phyloP scores from a whole-genome alignment of 257 asterid species.

The Verbascum thapsus region DNA sequence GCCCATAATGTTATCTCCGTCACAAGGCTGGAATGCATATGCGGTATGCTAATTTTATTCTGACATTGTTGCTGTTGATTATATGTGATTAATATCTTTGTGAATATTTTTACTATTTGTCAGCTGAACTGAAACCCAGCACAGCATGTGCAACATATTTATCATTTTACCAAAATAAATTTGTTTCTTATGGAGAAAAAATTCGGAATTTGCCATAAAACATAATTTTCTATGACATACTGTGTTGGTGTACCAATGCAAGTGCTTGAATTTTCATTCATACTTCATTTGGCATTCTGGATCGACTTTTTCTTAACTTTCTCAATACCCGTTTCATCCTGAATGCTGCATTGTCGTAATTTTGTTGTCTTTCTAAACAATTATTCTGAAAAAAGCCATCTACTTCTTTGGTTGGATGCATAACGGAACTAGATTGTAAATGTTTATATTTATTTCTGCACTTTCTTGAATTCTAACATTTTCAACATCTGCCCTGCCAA shows the following conservation, averaged over 20 bases:
- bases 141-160: background rate
- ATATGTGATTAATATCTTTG: too few species aligned
- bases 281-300: background rate
- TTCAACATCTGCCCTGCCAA: too few species aligned
- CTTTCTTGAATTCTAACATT: background rate
- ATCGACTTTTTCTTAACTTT: background rate
- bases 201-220: conserved; percentile 1
- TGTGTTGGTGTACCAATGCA: background rate
- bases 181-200: conserved; percentile 11
- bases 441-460: background rate
- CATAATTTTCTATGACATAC: background rate
- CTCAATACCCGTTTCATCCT: background rate
- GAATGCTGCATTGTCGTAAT: background rate
- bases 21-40: conserved; percentile 67
- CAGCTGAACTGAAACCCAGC: background rate
- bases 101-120: conserved; percentile 2
- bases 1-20: conserved; percentile 50
- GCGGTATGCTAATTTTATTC: conserved; percentile 42
- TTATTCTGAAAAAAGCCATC: background rate
- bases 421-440: too few species aligned
- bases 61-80: background rate
- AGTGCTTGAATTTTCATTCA: conserved; percentile 2
- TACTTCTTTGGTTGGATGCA: conserved; percentile 5
- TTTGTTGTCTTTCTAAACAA: background rate
- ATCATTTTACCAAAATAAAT: background rate